phyloP scores from a whole-genome alignment of 2,329 filamentous ascomycete genomes.

The Cladophialophora chaetospira region DNA sequence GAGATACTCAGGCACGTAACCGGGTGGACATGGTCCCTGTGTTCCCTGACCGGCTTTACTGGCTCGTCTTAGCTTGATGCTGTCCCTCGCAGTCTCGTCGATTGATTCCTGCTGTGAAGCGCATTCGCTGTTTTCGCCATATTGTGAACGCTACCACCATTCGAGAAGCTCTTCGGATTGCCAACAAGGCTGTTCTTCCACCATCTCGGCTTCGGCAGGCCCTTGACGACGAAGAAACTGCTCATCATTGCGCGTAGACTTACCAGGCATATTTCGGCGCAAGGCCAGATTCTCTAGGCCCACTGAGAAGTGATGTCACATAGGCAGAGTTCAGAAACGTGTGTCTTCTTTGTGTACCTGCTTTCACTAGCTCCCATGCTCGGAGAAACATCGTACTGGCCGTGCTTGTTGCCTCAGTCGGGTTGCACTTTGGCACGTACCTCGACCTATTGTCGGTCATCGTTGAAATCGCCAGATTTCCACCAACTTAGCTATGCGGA shows the following conservation, averaged over 20 bases:
- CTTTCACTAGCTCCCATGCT: conserved; percentile 53
- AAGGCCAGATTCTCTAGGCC: conserved; percentile 43
- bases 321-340: no score
- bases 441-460: conserved; percentile 20
- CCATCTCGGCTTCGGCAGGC: conserved; percentile 27
- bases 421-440: conserved; percentile 38
- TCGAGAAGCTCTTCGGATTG: conserved; percentile 28
- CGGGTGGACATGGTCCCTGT: conserved; percentile 18
- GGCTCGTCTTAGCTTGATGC: conserved; percentile 14
- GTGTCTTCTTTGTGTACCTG: conserved; percentile 35
- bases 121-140: conserved; percentile 19
- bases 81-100: conserved; percentile 26
- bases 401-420: conserved; percentile 41
- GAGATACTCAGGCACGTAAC: conserved; percentile 14
- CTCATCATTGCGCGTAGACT: conserved; percentile 25
- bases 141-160: conserved; percentile 24
- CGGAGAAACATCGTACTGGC: conserved; percentile 45
- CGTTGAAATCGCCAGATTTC: background rate
- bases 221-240: no score
- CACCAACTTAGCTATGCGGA: background rate
- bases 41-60: conserved; percentile 21
- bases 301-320: background rate
- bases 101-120: conserved; percentile 19
- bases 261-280: conserved; percentile 51
- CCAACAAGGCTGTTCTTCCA: conserved; percentile 25